Percentiles rank a stretch among this genome's conserved stretches.
phyloP scores from a whole-genome alignment of 2,329 filamentous ascomycete species.

The Xylaria sp. region DNA sequence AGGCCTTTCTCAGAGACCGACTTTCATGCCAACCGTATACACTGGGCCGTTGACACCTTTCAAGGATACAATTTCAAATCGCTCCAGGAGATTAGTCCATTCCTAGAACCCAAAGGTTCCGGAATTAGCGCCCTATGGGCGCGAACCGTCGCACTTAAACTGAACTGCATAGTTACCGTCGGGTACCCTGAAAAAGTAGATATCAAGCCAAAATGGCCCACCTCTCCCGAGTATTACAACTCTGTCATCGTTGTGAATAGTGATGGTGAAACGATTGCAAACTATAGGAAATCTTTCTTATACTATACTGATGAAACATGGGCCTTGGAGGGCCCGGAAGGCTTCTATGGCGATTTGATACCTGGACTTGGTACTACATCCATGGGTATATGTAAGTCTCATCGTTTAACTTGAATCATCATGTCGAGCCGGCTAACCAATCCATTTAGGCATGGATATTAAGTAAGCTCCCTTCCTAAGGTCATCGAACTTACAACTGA shows the following conservation, averaged over 20 bases:
- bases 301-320: conserved; percentile 67
- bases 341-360: conserved; percentile 55
- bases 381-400: conserved; percentile 63
- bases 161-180: conserved; percentile 70
- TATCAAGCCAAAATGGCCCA: conserved; percentile 54
- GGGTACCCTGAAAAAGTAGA: conserved; percentile 78
- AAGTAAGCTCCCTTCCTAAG: conserved; percentile 52
- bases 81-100: conserved; percentile 68
- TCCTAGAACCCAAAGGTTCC: conserved; percentile 67
- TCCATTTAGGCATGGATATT: conserved; percentile 59
- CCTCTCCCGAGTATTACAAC: conserved; percentile 50
- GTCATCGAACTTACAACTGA: conserved; percentile 27
- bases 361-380: conserved; percentile 56
- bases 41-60: conserved; percentile 27
- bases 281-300: conserved; percentile 65
- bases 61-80: conserved; percentile 79
- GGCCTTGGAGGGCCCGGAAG: conserved; percentile 59
- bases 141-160: conserved; percentile 65
- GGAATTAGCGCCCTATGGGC: conserved; percentile 78
- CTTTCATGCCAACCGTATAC: background rate
- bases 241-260: conserved; percentile 58
- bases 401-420: conserved; percentile 3
- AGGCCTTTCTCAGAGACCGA: background rate
- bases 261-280: conserved; percentile 64
- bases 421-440: conserved; percentile 24